Base-by-base conservation (phyloP, 2,329 filamentous ascomycete species). In the Gaeumannomyces sp. region DNA sequence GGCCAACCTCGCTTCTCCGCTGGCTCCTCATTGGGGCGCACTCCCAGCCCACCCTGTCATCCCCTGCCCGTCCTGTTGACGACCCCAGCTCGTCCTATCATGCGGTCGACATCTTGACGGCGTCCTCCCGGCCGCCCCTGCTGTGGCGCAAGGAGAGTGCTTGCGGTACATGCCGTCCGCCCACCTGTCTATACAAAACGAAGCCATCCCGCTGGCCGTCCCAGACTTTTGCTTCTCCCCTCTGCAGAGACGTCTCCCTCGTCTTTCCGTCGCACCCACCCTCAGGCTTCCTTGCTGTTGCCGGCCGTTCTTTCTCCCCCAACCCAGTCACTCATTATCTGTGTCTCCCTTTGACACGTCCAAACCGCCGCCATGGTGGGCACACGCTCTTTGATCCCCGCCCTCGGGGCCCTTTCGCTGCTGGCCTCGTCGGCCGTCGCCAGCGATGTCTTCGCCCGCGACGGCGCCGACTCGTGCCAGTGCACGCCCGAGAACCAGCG, bases 121-220 rank as follows among this genome's bases (percentile, higher is more conserved):
- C 2, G 45, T 19, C 45, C 14, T 53, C 22, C 45, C 2, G 7
- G 2, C n/a, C 1, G 45, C 6, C 22, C 22, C 22, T 53, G 22
- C 6, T 76, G 80, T 77, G 89, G 83, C 3, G 76, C 85, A 89
- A 79, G 87, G 89, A 35, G 87, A 86, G 74, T 88, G 89, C 71
- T 85, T 85, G 69, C 84, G 89, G 78, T 90, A 88, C 67, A 84
- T 79, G 64, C 84, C 86, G 66, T 83, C 78, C 38, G 16, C 19
- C 33, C 8, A 8, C 22, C 45, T 7, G 45, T 2, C 22, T 1
- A n/a, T 53, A 53, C 45, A 53, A n/a, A 53, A 53, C 22, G 14
- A 53, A n/a, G 45, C 22, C 22, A 1, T 53, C 10, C n/a, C 22
- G 45, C 45, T n/a, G 45, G 45, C 22, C 45, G 7, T 3, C 7